These are phyloP conservation scores for Terana coerulea DNA, from an alignment of 768 basidiomycete species.

Conservation along the genomic window DNA sequence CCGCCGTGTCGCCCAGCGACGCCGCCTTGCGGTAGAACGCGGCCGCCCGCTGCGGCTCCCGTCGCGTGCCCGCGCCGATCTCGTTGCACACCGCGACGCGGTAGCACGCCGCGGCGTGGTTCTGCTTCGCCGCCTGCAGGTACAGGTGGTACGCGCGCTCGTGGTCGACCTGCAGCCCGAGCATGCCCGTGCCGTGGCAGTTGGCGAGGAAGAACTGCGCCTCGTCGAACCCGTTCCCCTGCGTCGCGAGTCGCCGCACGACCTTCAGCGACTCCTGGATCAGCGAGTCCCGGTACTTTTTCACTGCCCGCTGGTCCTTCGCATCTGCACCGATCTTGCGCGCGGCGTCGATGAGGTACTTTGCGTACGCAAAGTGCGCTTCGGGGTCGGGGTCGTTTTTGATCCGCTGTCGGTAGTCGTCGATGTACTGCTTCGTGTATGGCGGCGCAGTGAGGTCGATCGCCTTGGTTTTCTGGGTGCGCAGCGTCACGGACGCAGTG, in stretches of 20 bases:
- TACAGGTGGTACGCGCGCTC: conserved; percentile 97
- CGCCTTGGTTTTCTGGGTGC: conserved; percentile 72
- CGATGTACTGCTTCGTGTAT: conserved; percentile 94
- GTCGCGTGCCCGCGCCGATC: conserved; percentile 92
- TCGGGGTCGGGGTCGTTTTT: conserved; percentile 98
- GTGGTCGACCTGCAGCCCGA: conserved; percentile 96
- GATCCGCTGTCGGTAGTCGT: conserved; percentile 95
- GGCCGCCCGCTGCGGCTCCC: conserved; percentile 84
- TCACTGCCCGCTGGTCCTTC: conserved; percentile 76
- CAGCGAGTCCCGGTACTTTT: conserved; percentile 87
- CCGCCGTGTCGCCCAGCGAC: conserved; percentile 92
- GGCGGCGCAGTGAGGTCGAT: conserved; percentile 81
- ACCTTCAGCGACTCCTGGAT: conserved; percentile 89
- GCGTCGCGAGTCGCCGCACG: conserved; percentile 87
- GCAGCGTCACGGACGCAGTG: conserved; percentile 48
- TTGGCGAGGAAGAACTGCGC: conserved; percentile 99
- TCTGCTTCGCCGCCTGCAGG: conserved; percentile 95
- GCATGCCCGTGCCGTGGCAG: conserved; percentile 91
- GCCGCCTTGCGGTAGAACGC: conserved; percentile 97
- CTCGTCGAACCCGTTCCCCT: conserved; percentile 88
- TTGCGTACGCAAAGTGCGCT: conserved; percentile 96
- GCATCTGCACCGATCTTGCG: conserved; percentile 78
- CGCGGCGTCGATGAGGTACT: conserved; percentile 97
- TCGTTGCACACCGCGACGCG: conserved; percentile 99
- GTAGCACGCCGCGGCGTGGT: conserved; percentile 92